Evolutionary conservation across 2,329 filamentous ascomycete genomes (phyloP).

Genomic region (Fusarium pseudoanthophilum): DNA sequence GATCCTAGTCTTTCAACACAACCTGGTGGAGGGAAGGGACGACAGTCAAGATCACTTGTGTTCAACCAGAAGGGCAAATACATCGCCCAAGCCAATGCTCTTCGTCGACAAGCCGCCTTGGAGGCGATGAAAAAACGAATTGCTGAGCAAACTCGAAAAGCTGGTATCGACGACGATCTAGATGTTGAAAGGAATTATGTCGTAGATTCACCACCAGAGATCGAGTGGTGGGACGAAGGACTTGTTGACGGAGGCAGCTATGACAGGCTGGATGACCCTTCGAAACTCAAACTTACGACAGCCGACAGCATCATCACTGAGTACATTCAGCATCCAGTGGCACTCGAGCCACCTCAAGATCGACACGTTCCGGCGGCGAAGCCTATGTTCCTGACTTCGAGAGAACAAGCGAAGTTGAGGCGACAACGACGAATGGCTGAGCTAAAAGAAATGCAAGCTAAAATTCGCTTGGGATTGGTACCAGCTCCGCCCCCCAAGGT

Average conservation of each 20-base stretch:
- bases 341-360: constrained; percentile 91
- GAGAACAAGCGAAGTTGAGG: constrained; percentile 91
- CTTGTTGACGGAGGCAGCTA: constrained; percentile 82
- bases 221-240: constrained; percentile 99
- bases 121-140: constrained; percentile 97
- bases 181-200: constrained; percentile 91
- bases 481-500: constrained; percentile 94
- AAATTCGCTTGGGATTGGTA: constrained; percentile 89
- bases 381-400: constrained; percentile 89
- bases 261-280: constrained; percentile 71
- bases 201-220: constrained; percentile 82
- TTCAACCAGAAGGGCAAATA: constrained; percentile 99
- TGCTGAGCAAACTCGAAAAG: constrained; percentile 85
- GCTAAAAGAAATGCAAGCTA: constrained; percentile 94
- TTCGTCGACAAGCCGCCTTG: constrained; percentile 86
- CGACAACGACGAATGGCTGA: constrained; percentile 92
- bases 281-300: constrained; percentile 76
- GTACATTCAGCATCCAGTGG: constrained; percentile 92
- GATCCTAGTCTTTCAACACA: constrained; percentile 75
- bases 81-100: constrained; percentile 90
- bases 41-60: constrained; percentile 79
- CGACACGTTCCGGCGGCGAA: constrained; percentile 82
- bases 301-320: constrained; percentile 89
- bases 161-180: constrained; percentile 91
- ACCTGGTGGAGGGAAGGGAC: constrained; percentile 65